Evolutionary conservation across 306 rosid genomes (phyloP).

Genomic region (Cicer chorassanicum): DNA sequence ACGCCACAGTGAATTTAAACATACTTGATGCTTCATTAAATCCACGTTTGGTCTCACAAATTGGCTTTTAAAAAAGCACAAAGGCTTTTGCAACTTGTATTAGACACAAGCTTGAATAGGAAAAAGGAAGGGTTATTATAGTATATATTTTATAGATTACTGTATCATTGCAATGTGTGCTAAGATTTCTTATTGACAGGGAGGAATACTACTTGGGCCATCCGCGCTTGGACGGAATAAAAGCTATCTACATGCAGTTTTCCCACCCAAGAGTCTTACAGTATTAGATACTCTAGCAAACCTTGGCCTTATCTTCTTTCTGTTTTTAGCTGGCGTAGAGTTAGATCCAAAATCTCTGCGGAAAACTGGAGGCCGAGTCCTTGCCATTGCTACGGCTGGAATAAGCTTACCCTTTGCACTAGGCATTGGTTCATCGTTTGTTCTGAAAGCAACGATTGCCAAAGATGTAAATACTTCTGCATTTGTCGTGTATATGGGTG

Average conservation of each 20-base stretch:
- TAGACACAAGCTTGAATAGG: slow-evolving; percentile 22
- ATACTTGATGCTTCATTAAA: not conserved
- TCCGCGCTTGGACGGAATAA: slow-evolving; percentile 81
- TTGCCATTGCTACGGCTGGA: slow-evolving; percentile 80
- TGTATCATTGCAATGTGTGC: slow-evolving; percentile 12
- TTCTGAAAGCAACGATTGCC: slow-evolving; percentile 65
- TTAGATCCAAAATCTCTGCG: slow-evolving; percentile 72
- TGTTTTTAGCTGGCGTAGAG: slow-evolving; percentile 80
- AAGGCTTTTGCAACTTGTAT: not conserved
- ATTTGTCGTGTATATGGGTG: slow-evolving; percentile 89
- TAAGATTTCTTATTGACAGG: slow-evolving; percentile 55
- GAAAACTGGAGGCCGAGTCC: slow-evolving; percentile 65
- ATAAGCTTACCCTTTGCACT: slow-evolving; percentile 74
- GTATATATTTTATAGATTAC: not conserved
- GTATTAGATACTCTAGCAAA: slow-evolving; percentile 91
- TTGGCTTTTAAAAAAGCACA: not conserved
- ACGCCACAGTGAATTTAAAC: not conserved
- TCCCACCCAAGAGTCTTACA: slow-evolving; percentile 77
- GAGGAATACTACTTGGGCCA: slow-evolving; percentile 87
- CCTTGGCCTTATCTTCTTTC: slow-evolving; percentile 81
- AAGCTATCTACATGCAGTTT: slow-evolving; percentile 61
- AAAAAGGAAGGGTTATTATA: not conserved
- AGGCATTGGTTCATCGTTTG: slow-evolving; percentile 81
- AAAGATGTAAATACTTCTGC: slow-evolving; percentile 60
- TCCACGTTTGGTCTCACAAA: not conserved